phyloP scores from a whole-genome alignment of 148 eudicot species.

The Gaultheria prostrata region DNA sequence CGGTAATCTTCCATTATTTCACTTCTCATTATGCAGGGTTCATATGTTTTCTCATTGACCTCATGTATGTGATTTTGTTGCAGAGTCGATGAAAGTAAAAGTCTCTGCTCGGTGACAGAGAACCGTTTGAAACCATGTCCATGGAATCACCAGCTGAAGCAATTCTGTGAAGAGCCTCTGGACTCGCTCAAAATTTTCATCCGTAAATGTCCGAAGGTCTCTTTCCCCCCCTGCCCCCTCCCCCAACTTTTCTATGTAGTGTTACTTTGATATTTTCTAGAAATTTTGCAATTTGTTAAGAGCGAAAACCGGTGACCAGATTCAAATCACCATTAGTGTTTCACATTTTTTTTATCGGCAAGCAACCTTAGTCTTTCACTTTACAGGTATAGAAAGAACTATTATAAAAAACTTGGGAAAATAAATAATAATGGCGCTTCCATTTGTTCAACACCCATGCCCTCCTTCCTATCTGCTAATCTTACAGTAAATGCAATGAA shows the following conservation, averaged over 20 bases:
- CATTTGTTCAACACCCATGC: neutral
- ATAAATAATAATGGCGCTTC: neutral
- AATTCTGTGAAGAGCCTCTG: constrained; percentile 59
- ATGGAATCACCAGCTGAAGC: constrained; percentile 67
- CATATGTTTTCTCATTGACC: neutral
- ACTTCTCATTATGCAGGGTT: neutral
- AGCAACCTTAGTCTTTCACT: no score
- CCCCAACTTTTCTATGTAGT: neutral
- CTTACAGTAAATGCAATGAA: neutral
- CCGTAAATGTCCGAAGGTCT: constrained; percentile 72
- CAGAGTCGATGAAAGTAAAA: constrained; percentile 65
- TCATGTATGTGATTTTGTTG: constrained; percentile 20
- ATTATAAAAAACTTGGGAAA: no score
- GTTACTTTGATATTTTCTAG: neutral
- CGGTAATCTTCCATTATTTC: constrained; percentile 1
- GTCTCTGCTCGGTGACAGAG: constrained; percentile 55
- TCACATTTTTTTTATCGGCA: neutral
- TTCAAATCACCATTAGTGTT: neutral
- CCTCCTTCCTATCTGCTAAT: neutral
- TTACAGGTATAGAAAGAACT: neutral
- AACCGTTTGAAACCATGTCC: constrained; percentile 86
- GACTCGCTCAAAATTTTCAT: constrained; percentile 70
- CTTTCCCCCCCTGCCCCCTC: neutral
- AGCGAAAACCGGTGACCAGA: neutral
- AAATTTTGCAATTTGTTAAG: neutral